Evolutionary conservation across 768 basidiomycete species (phyloP).

Genomic region (Clathrus columnatus): DNA sequence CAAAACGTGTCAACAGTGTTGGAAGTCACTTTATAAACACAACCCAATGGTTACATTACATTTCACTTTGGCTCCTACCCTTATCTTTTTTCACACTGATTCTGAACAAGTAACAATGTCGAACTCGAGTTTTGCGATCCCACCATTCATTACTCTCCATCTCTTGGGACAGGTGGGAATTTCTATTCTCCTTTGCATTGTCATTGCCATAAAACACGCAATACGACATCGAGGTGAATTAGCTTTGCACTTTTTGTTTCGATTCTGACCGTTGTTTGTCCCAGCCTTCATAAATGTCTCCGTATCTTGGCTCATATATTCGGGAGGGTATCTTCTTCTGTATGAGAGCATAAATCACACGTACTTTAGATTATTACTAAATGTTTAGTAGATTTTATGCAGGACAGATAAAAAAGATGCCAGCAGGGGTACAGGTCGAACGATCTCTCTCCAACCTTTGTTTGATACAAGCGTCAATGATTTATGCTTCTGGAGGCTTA

Average conservation of each 20-base stretch:
- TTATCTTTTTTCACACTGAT: too few species aligned
- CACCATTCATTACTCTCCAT: too few species aligned
- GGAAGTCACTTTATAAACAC: too few species aligned
- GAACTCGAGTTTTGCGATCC: too few species aligned
- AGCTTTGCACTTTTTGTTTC: background rate
- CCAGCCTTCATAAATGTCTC: background rate
- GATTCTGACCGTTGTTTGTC: background rate
- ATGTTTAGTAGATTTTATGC: background rate
- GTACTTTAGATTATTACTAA: background rate
- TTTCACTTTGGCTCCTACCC: too few species aligned
- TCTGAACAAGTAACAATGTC: too few species aligned
- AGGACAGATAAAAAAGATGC: conserved; percentile 16
- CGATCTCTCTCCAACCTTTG: conserved; percentile 25
- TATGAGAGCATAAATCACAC: background rate
- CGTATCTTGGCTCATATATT: background rate
- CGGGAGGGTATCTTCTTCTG: background rate
- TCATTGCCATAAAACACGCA: background rate
- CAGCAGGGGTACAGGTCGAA: conserved; percentile 45
- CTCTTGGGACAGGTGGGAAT: too few species aligned
- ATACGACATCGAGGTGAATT: background rate
- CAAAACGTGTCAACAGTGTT: too few species aligned
- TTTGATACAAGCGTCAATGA: background rate
- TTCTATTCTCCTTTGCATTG: too few species aligned
- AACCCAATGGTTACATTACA: too few species aligned
- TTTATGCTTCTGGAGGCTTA: background rate